Percentiles rank a stretch among this genome's conserved stretches.
Evolutionary conservation across 257 asterid genomes (phyloP).

Genomic region (Lavandula angustifolia): DNA sequence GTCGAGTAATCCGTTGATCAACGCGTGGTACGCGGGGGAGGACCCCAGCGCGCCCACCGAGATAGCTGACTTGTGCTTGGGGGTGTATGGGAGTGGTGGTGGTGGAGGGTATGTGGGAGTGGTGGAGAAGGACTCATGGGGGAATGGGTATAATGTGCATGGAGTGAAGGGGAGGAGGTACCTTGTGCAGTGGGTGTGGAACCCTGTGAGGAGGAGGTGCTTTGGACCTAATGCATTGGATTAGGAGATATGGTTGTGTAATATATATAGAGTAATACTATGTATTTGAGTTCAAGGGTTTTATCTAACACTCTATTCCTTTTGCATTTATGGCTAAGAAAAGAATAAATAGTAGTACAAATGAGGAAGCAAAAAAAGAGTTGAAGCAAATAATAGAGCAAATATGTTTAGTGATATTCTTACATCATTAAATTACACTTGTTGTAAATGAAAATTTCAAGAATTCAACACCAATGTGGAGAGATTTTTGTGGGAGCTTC

Average conservation of each 20-base stretch:
- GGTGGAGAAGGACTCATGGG: constrained; percentile 54
- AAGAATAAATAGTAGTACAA: constrained; percentile 12
- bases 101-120: constrained; percentile 71
- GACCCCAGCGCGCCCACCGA: constrained; percentile 72
- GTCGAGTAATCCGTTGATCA: constrained; percentile 64
- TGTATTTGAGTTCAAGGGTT: neutral
- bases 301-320: neutral
- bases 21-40: constrained; percentile 80
- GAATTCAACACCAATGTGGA: neutral
- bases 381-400: neutral
- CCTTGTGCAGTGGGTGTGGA: constrained; percentile 90
- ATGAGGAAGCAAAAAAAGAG: constrained; percentile 11
- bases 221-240: constrained; percentile 77
- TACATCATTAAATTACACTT: too few relatives aligned
- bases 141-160: constrained; percentile 61
- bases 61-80: constrained; percentile 71
- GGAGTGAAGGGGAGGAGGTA: constrained; percentile 71
- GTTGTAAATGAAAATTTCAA: neutral
- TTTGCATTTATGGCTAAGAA: constrained; percentile 15
- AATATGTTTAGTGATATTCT: too few relatives aligned
- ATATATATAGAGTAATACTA: too few relatives aligned
- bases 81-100: constrained; percentile 74
- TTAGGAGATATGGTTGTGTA: constrained; percentile 22
- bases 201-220: constrained; percentile 54
- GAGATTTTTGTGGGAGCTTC: neutral